Percentiles rank a stretch among this genome's conserved stretches.
phyloP scores from a whole-genome alignment of 2,329 filamentous ascomycete species.

The Calonectria fujianensis region DNA sequence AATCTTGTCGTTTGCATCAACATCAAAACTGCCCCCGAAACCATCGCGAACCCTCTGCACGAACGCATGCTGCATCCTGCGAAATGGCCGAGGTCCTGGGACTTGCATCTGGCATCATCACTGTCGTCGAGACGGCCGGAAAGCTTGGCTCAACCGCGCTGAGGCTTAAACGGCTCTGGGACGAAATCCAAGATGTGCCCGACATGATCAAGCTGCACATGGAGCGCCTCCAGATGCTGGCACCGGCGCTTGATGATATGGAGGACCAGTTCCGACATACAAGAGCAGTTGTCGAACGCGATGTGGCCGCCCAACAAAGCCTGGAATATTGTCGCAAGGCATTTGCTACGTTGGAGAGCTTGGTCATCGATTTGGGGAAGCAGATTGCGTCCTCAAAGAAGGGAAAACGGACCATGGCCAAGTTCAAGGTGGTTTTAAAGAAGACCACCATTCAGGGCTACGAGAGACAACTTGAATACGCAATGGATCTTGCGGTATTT shows the following conservation, averaged over 20 bases:
- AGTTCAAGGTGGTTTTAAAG: constrained; percentile 38
- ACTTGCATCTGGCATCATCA: constrained; percentile 43
- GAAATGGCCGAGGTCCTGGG: constrained; percentile 46
- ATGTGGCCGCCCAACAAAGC: constrained; percentile 18
- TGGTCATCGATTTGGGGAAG: constrained; percentile 29
- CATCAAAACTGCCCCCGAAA: neutral
- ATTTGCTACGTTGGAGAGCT: neutral
- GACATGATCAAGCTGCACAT: constrained; percentile 3
- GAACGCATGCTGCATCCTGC: too few relatives aligned
- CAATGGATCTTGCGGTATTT: constrained; percentile 25
- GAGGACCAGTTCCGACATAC: constrained; percentile 25
- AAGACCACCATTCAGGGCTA: constrained; percentile 36
- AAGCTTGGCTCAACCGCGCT: constrained; percentile 41
- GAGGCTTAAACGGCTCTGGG: constrained; percentile 44
- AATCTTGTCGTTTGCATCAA: constrained; percentile 2
- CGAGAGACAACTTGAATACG: constrained; percentile 25
- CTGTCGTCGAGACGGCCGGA: constrained; percentile 40
- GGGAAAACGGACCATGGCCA: neutral
- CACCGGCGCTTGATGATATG: constrained; percentile 12
- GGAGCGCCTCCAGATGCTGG: constrained; percentile 23
- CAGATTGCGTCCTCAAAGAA: constrained; percentile 20
- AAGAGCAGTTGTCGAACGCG: neutral
- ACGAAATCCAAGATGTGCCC: constrained; percentile 43
- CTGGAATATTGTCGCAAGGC: constrained; percentile 36
- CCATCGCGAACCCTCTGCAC: too few relatives aligned